Percentiles rank a stretch among this genome's conserved stretches.
Conservation (phyloP, 2,329 filamentous ascomycete species). For the Periconia sp. region DNA sequence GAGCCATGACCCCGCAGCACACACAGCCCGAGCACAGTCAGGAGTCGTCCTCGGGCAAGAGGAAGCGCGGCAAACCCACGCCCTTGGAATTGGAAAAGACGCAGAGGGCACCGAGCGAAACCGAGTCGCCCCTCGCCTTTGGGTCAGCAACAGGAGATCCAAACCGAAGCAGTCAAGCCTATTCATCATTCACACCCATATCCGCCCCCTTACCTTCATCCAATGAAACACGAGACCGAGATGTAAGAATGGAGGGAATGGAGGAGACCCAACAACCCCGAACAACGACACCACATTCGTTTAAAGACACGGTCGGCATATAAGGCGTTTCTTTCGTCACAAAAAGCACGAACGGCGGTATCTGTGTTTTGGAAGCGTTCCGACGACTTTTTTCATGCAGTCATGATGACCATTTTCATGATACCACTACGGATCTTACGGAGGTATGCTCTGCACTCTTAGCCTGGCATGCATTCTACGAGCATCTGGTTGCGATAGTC, state of each 20-base stretch:
- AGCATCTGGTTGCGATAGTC: slow-evolving; percentile 30
- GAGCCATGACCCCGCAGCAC: slow-evolving; percentile 36
- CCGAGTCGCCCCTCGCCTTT: slow-evolving; percentile 38
- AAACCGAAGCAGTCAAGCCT: slow-evolving; percentile 33
- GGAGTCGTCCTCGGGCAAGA: slow-evolving; percentile 46
- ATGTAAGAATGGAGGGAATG: slow-evolving; percentile 45
- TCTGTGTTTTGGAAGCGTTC: slow-evolving; percentile 47
- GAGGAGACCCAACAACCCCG: slow-evolving; percentile 46
- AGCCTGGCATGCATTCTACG: slow-evolving; percentile 34
- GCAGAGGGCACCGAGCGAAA: slow-evolving; percentile 31
- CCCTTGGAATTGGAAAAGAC: slow-evolving; percentile 40
- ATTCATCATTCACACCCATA: slow-evolving; percentile 43
- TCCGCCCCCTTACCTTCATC: slow-evolving; percentile 44
- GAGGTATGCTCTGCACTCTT: slow-evolving; percentile 42
- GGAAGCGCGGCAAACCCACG: slow-evolving; percentile 37
- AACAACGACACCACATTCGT: slow-evolving; percentile 49
- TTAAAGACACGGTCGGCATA: slow-evolving; percentile 52
- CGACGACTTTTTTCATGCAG: slow-evolving; percentile 45
- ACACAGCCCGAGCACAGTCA: slow-evolving; percentile 32
- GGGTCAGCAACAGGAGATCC: slow-evolving; percentile 31
- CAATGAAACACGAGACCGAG: slow-evolving; percentile 36
- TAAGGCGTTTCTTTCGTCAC: slow-evolving; percentile 46
- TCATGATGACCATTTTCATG: slow-evolving; percentile 46
- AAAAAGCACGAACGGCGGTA: slow-evolving; percentile 47
- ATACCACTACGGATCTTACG: slow-evolving; percentile 40